Conservation (phyloP, 1,284 basidiomycete genomes). For the Trametes sp. region DNA sequence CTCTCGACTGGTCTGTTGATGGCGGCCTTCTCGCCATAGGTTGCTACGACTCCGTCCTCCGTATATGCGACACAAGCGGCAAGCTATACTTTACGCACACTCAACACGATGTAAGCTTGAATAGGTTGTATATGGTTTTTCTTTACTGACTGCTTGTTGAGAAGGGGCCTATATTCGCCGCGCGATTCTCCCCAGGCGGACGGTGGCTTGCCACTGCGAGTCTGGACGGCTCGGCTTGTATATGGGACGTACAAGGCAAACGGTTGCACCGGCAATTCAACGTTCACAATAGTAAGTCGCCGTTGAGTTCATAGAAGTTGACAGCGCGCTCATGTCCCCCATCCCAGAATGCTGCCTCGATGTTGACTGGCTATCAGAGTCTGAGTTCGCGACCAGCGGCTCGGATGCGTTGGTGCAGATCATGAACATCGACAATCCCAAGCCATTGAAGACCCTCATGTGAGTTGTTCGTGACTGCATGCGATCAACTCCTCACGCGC, state of each 20-base stretch:
- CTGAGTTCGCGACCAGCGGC: constrained; percentile 76
- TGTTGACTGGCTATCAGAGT: constrained; percentile 80
- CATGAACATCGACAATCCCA: constrained; percentile 57
- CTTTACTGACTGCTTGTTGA: constrained; percentile 33
- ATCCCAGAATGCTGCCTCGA: constrained; percentile 77
- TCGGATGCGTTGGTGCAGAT: constrained; percentile 73
- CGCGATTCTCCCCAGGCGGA: constrained; percentile 74
- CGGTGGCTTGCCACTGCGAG: constrained; percentile 76
- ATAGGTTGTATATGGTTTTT: background rate
- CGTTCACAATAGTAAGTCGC: constrained; percentile 65
- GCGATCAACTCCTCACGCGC: background rate
- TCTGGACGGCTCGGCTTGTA: constrained; percentile 75
- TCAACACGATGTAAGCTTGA: constrained; percentile 66
- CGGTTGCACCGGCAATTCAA: constrained; percentile 66
- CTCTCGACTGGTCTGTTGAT: constrained; percentile 75
- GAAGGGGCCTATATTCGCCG: constrained; percentile 81
- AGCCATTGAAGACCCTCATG: constrained; percentile 65
- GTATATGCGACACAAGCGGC: constrained; percentile 66
- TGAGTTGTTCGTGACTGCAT: constrained; percentile 43
- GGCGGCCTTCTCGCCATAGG: constrained; percentile 79
- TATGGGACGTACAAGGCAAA: constrained; percentile 79
- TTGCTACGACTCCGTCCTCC: constrained; percentile 74
- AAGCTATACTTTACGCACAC: constrained; percentile 64
- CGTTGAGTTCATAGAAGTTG: background rate
- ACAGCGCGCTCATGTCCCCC: constrained; percentile 15